Percentiles rank a stretch among this genome's conserved stretches.
These are phyloP conservation scores for Scytalidium sp. DNA, from an alignment of 2,329 filamentous ascomycete species.

Conservation along the genomic window DNA sequence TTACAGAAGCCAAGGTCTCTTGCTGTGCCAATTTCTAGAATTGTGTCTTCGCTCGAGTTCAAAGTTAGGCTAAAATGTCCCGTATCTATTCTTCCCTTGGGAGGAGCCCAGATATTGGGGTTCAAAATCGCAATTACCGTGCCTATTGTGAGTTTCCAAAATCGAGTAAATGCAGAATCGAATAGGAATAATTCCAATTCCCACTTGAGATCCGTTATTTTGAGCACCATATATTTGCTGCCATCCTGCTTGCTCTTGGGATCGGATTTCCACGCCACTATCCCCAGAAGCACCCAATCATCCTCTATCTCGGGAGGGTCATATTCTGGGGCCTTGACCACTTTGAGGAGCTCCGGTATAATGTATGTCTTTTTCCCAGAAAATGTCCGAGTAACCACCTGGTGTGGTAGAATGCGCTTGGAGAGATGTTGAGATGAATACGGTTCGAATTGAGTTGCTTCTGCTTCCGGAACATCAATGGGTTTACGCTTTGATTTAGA, in stretches of 20 bases:
- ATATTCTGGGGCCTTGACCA: slow-evolving; percentile 80
- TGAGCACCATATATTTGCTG: slow-evolving; percentile 87
- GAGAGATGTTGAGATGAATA: slow-evolving; percentile 85
- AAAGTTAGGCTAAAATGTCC: slow-evolving; percentile 84
- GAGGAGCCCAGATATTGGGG: slow-evolving; percentile 85
- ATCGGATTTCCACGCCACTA: slow-evolving; percentile 84
- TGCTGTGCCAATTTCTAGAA: slow-evolving; percentile 83
- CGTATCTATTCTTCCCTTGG: slow-evolving; percentile 69
- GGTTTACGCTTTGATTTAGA: slow-evolving; percentile 20
- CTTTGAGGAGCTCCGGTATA: slow-evolving; percentile 76
- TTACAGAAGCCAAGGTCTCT: slow-evolving; percentile 89
- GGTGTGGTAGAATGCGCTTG: slow-evolving; percentile 78
- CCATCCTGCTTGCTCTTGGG: slow-evolving; percentile 59
- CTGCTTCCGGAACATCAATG: slow-evolving; percentile 38
- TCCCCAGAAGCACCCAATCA: slow-evolving; percentile 85
- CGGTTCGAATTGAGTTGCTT: slow-evolving; percentile 71
- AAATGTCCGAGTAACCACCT: slow-evolving; percentile 73
- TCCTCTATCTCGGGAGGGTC: slow-evolving; percentile 78
- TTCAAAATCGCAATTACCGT: slow-evolving; percentile 92
- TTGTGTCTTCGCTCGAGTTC: slow-evolving; percentile 80
- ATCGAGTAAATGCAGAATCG: slow-evolving; percentile 82
- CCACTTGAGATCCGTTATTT: slow-evolving; percentile 83
- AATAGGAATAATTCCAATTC: slow-evolving; percentile 93
- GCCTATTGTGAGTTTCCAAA: slow-evolving; percentile 92
- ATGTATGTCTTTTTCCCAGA: slow-evolving; percentile 73